Base-by-base conservation (phyloP, 2,329 filamentous ascomycete species). In the Fusarium liriodendri region DNA sequence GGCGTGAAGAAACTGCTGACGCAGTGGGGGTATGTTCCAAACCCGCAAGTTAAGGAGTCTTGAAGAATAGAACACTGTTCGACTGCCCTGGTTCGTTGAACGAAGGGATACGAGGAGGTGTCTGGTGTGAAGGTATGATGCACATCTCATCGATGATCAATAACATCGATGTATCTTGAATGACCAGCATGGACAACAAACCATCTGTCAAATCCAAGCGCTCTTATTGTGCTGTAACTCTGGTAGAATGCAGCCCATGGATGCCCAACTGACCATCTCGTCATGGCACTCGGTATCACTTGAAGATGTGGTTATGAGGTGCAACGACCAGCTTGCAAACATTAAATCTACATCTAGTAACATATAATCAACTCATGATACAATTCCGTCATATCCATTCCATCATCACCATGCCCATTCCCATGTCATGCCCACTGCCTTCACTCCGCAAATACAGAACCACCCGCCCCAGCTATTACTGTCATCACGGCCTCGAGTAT, bases 311-410 rank as follows among this genome's bases (percentile, higher is more conserved):
- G 18, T 33, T 2, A 54, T 14, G 8, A 7, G 9, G 27, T 62
- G 45, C 60, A 62, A 62, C 60, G 33, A 6, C 60, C 60, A 62
- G 60, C 60, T 54, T 62, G 60, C 60, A 54, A 62, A 62, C 61
- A 74, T 74, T 66, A 74, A 63, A 72, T 72, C 71, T 74, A 74
- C 72, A 61, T 71, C 14, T 62, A 35, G 59, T 62, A 38, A 59
- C 38, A 50, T 33, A 38, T 66, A 68, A 64, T 57, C 63, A 67
- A 54, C 22, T 58, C 45, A 38, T 60, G 20, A 60, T 71, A 65
- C 71, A 74, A 74, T 54, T 52, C 71, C 61, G 45, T 54, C 60
- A 62, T 52, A 35, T 62, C 50, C 50, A 52, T 52, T 13, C 33
- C 42, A 62, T 62, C 62, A 68, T 71, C 62, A 54, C 67, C 70